Evolutionary conservation across 1,139 yeast species (phyloP).

Genomic region (Yamadazyma mexicana): DNA sequence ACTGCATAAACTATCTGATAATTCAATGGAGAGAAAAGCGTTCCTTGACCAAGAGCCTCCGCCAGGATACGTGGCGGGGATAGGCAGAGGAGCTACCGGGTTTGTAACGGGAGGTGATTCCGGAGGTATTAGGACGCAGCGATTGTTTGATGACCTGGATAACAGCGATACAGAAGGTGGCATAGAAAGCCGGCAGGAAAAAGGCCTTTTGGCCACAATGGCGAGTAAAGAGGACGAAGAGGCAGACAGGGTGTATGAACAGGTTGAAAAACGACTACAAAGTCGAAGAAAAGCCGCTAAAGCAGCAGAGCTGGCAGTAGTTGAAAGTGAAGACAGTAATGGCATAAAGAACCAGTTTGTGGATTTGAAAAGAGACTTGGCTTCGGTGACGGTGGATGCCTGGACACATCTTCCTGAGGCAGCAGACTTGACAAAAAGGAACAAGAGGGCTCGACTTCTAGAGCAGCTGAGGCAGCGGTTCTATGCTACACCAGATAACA

Average conservation of each 20-base stretch:
- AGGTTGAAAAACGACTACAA: constrained; percentile 53
- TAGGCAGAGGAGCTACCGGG: constrained; percentile 95
- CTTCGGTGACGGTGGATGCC: constrained; percentile 61
- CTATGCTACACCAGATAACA: constrained; percentile 82
- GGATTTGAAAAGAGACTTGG: constrained; percentile 62
- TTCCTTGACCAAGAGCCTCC: constrained; percentile 90
- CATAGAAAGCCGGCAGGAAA: constrained; percentile 28
- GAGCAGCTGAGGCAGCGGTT: constrained; percentile 66
- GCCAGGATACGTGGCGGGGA: constrained; percentile 85
- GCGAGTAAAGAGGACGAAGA: constrained; percentile 63
- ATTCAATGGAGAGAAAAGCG: constrained; percentile 49
- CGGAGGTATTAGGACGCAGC: constrained; percentile 40
- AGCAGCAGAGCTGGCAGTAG: constrained; percentile 20
- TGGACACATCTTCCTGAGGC: constrained; percentile 89
- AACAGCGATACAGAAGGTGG: constrained; percentile 22
- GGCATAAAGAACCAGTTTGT: constrained; percentile 29
- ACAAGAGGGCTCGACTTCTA: constrained; percentile 68
- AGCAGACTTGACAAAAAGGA: constrained; percentile 79
- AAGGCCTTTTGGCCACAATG: constrained; percentile 32
- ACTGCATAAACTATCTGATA: background rate
- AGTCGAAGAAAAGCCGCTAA: constrained; percentile 20
- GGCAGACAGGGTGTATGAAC: constrained; percentile 70
- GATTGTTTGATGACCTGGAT: constrained; percentile 25
- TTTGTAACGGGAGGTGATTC: constrained; percentile 82
- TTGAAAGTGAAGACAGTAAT: constrained; percentile 9